Evolutionary conservation across 192 early-diverging fungal species (phyloP).

Genomic region (Dissophora ornata): DNA sequence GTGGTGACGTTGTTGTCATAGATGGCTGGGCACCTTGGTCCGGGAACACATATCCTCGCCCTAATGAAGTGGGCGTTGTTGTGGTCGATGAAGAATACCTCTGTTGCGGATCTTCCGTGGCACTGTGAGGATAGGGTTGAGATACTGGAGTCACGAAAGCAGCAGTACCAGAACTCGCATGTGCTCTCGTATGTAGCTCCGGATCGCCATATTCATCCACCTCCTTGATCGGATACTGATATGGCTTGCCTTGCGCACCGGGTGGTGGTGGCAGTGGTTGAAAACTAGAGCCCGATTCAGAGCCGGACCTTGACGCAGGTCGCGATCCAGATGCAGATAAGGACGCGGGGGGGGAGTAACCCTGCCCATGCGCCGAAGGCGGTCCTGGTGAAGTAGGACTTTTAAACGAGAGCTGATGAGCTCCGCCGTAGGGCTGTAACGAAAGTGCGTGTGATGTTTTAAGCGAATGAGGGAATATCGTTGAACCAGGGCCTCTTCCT

Average conservation of each 20-base stretch:
- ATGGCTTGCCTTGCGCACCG: not conserved
- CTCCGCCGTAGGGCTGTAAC: not conserved
- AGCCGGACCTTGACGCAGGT: conserved; percentile 24
- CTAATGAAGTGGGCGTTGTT: not conserved
- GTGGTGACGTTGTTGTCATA: not conserved
- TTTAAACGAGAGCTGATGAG: no score
- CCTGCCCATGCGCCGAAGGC: not conserved
- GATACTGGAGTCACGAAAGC: not conserved
- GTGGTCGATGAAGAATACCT: no score
- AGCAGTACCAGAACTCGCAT: not conserved
- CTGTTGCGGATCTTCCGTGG: no score
- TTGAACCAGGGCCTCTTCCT: not conserved
- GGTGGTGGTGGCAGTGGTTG: not conserved
- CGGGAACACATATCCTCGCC: not conserved
- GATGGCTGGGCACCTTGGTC: no score
- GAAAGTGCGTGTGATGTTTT: conserved; percentile 5
- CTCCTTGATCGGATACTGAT: conserved; percentile 7
- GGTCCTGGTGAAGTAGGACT: conserved; percentile 7
- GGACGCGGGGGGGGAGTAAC: not conserved
- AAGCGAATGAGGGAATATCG: conserved; percentile 6
- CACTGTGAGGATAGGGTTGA: not conserved
- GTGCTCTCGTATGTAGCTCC: not conserved
- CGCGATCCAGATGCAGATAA: conserved; percentile 20
- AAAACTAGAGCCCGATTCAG: conserved; percentile 13
- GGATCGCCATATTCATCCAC: conserved; percentile 5